A percentile compares a stretch with the other conserved stretches of the same genome.
phyloP scores from a whole-genome alignment of 148 eudicot genomes.

The Limonium bicolor region DNA sequence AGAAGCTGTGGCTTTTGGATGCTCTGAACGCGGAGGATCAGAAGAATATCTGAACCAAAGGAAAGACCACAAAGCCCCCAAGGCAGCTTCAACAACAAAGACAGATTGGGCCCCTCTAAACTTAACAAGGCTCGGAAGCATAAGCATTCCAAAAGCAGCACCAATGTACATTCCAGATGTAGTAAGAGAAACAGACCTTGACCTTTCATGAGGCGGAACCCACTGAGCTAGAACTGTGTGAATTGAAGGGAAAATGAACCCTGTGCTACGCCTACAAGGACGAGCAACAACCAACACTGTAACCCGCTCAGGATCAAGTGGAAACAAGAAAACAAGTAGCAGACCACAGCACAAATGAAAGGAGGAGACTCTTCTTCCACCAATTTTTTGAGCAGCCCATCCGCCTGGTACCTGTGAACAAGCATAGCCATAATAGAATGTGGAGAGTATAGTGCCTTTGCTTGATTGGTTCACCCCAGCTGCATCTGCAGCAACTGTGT shows the following conservation, averaged over 20 bases:
- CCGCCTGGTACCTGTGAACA: slow-evolving; percentile 94
- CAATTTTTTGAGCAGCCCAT: slow-evolving; percentile 92
- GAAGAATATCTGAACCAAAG: slow-evolving; percentile 66
- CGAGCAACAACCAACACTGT: slow-evolving; percentile 55
- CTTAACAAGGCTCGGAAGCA: slow-evolving; percentile 69
- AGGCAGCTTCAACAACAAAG: slow-evolving; percentile 60
- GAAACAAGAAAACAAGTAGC: slow-evolving; percentile 65
- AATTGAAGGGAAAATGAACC: slow-evolving; percentile 80
- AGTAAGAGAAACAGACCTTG: slow-evolving; percentile 84
- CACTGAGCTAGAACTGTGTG: slow-evolving; percentile 77
- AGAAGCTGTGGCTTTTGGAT: slow-evolving; percentile 84
- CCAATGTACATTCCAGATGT: slow-evolving; percentile 94
- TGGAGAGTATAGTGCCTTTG: slow-evolving; percentile 83
- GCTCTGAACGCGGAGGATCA: slow-evolving; percentile 71
- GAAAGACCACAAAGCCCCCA: slow-evolving; percentile 70
- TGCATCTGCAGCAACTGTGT: slow-evolving; percentile 75
- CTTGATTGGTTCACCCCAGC: slow-evolving; percentile 61
- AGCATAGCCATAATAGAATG: slow-evolving; percentile 87
- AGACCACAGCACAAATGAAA: slow-evolving; percentile 81
- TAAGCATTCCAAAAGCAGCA: slow-evolving; percentile 79
- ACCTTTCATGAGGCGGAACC: slow-evolving; percentile 91
- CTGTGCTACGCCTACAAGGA: slow-evolving; percentile 79
- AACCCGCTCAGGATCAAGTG: slow-evolving; percentile 58
- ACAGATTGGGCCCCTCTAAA: slow-evolving; percentile 61
- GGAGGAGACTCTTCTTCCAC: slow-evolving; percentile 83